These are phyloP conservation scores for Gryganskiella cystojenkinii DNA, from an alignment of 192 early-diverging fungal species.

Conservation along the genomic window DNA sequence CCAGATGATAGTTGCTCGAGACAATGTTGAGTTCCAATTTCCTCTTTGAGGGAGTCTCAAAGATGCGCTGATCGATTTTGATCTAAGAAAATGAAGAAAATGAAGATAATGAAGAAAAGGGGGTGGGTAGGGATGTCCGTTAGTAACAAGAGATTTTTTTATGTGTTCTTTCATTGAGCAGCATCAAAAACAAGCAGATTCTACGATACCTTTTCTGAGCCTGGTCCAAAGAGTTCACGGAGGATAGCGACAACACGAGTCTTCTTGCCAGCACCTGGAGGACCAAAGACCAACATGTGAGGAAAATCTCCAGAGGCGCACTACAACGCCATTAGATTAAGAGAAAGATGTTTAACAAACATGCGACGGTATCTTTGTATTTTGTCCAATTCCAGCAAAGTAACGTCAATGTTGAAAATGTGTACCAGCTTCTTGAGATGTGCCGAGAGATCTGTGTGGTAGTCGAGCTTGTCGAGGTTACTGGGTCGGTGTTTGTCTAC, in stretches of 20 bases:
- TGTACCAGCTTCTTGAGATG: constrained; percentile 83
- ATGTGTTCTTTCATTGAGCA: no score
- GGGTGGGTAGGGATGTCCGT: constrained; percentile 1
- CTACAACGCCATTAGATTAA: constrained; percentile 36
- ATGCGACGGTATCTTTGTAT: no score
- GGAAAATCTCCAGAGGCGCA: constrained; percentile 86
- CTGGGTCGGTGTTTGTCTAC: constrained; percentile 94
- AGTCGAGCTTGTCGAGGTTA: constrained; percentile 85
- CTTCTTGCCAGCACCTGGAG: constrained; percentile 96
- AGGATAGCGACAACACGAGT: constrained; percentile 91
- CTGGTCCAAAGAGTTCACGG: constrained; percentile 88
- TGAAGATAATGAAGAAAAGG: not conserved
- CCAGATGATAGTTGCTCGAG: constrained; percentile 95
- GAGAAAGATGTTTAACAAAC: no score
- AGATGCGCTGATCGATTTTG: constrained; percentile 89
- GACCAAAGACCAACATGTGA: constrained; percentile 95
- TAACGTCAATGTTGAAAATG: not conserved
- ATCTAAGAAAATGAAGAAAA: constrained; percentile 60
- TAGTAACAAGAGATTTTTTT: not conserved
- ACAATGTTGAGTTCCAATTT: constrained; percentile 92
- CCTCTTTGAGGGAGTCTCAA: constrained; percentile 84
- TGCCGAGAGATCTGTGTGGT: constrained; percentile 78
- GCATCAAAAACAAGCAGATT: no score
- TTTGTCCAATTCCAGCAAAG: constrained; percentile 2
- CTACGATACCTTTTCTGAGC: constrained; percentile 88